phyloP scores from a whole-genome alignment of 345 rosid species.

The Euphorbia pulcherrima region DNA sequence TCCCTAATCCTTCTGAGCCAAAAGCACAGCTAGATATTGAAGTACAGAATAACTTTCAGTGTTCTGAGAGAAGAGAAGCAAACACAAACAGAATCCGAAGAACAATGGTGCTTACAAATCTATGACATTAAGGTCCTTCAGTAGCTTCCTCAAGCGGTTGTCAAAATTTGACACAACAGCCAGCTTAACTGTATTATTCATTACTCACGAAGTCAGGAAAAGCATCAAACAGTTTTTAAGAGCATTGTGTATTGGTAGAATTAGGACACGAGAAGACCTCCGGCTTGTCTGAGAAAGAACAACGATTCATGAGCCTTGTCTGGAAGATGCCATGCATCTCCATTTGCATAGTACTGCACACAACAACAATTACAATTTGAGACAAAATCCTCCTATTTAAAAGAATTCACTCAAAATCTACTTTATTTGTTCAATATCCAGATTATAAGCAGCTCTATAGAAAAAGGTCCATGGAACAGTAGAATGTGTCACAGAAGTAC shows the following conservation, averaged over 20 bases:
- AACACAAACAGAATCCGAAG: background rate
- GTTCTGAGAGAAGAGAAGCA: background rate
- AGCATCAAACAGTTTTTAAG: conserved; percentile 13
- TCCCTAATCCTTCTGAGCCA: background rate
- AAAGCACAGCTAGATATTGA: background rate
- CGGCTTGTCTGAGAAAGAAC: conserved; percentile 60
- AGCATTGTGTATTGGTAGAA: conserved; percentile 3
- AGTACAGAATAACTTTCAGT: too few relatives aligned
- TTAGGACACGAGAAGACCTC: conserved; percentile 51
- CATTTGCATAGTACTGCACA: conserved; percentile 69
- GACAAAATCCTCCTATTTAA: conserved; percentile 8
- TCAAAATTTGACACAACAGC: conserved; percentile 93
- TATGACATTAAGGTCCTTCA: conserved; percentile 70
- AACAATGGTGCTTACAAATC: conserved; percentile 55
- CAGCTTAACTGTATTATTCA: conserved; percentile 59
- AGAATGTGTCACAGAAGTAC: conserved; percentile 30
- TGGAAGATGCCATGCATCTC: conserved; percentile 85
- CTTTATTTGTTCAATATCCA: background rate
- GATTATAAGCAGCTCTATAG: background rate
- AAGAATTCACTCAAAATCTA: background rate
- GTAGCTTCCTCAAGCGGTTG: conserved; percentile 64
- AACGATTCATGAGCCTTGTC: conserved; percentile 65
- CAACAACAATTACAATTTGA: conserved; percentile 15
- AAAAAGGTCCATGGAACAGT: background rate
- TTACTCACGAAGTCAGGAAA: conserved; percentile 22